Conservation (phyloP, 148 eudicot species). For the Heliosperma pusillum region DNA sequence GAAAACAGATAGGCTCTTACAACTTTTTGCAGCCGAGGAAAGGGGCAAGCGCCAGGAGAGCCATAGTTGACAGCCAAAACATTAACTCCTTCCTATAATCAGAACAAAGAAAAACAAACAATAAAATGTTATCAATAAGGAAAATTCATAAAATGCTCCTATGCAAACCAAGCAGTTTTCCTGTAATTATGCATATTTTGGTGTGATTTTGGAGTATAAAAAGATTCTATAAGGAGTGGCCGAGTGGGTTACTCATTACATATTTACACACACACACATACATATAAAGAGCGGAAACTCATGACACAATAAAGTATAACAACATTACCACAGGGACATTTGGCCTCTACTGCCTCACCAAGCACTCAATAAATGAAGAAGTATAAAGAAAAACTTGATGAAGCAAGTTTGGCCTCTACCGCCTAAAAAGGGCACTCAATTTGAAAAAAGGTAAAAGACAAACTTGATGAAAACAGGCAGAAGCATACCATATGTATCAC, state of each 20-base stretch:
- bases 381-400: background rate
- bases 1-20: constrained; percentile 31
- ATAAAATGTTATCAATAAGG: background rate
- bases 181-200: background rate
- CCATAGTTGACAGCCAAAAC: constrained; percentile 87
- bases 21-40: constrained; percentile 72
- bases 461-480: background rate
- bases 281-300: background rate
- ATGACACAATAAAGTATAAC: background rate
- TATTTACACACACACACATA: background rate
- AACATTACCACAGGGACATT: background rate
- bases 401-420: background rate
- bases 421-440: background rate
- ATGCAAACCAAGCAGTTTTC: background rate
- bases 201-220: background rate
- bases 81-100: constrained; percentile 73
- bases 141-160: background rate
- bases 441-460: background rate
- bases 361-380: background rate
- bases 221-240: background rate
- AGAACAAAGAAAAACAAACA: background rate
- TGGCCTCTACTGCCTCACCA: background rate
- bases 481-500: constrained; percentile 77
- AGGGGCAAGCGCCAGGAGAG: constrained; percentile 83
- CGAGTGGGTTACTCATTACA: too few relatives aligned